phyloP scores from a whole-genome alignment of 2,329 filamentous ascomycete species.

The Talaromyces sp. region DNA sequence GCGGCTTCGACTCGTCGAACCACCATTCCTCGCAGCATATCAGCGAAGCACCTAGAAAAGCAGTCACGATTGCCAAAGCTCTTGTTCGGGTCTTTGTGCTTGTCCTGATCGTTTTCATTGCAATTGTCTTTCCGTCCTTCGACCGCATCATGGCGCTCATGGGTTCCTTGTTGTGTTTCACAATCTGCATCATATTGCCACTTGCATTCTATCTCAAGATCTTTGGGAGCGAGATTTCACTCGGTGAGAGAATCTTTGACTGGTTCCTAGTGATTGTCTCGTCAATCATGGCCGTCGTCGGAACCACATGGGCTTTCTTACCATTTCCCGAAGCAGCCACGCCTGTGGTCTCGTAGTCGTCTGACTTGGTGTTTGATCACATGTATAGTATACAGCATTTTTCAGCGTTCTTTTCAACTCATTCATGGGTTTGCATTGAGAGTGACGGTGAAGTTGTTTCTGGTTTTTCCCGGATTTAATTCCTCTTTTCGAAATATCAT shows the following conservation, averaged over 20 bases:
- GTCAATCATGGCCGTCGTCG: slow-evolving; percentile 63
- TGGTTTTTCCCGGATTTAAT: slow-evolving; percentile 64
- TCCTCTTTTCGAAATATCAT: slow-evolving; percentile 64
- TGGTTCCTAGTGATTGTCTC: slow-evolving; percentile 67
- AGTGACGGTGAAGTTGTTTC: slow-evolving; percentile 89
- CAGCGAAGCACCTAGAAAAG: slow-evolving; percentile 38
- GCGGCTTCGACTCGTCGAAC: slow-evolving; percentile 61
- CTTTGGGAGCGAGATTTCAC: slow-evolving; percentile 66
- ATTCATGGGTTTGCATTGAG: slow-evolving; percentile 35
- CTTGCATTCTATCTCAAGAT: slow-evolving; percentile 86
- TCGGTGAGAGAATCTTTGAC: slow-evolving; percentile 59
- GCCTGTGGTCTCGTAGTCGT: neutral
- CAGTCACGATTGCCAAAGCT: slow-evolving; percentile 55
- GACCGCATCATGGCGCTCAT: slow-evolving; percentile 89
- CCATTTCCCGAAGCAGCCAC: slow-evolving; percentile 40
- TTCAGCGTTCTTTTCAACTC: slow-evolving; percentile 3
- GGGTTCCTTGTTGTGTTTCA: slow-evolving; percentile 84
- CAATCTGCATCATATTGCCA: slow-evolving; percentile 88
- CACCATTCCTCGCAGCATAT: slow-evolving; percentile 23
- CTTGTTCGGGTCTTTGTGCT: slow-evolving; percentile 62
- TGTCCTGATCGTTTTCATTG: slow-evolving; percentile 68
- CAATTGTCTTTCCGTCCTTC: slow-evolving; percentile 70
- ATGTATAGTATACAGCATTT: neutral
- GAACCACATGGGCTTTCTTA: slow-evolving; percentile 83
- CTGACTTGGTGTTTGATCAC: neutral